These are phyloP conservation scores for Xylaria multiplex DNA, from an alignment of 2,329 filamentous ascomycete genomes.

Conservation along the genomic window DNA sequence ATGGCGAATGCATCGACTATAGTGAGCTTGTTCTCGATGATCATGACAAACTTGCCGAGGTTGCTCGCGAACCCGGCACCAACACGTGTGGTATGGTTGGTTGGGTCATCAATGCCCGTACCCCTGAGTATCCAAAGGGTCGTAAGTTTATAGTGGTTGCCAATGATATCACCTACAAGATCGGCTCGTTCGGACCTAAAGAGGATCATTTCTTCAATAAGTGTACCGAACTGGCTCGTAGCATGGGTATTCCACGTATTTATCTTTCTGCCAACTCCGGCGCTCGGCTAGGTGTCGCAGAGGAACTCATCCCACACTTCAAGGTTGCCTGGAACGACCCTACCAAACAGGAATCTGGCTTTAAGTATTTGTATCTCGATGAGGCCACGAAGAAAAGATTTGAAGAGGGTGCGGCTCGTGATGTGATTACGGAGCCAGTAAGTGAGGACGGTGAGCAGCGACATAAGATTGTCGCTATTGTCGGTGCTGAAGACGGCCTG, in stretches of 20 bases:
- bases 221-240: constrained; percentile 94
- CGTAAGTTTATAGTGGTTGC: constrained; percentile 95
- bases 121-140: constrained; percentile 92
- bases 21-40: constrained; percentile 96
- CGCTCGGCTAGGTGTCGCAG: constrained; percentile 94
- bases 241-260: constrained; percentile 93
- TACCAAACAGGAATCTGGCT: constrained; percentile 82
- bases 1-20: constrained; percentile 92
- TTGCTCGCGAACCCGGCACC: constrained; percentile 92
- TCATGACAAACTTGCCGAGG: constrained; percentile 88
- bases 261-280: constrained; percentile 99
- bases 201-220: constrained; percentile 99
- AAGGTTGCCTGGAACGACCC: constrained; percentile 95
- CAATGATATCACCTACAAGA: constrained; percentile 99
- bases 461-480: constrained; percentile 91
- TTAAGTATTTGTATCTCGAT: constrained; percentile 96
- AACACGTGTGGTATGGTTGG: constrained; percentile 99
- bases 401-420: constrained; percentile 76
- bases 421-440: constrained; percentile 88
- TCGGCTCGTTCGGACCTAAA: constrained; percentile 94
- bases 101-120: constrained; percentile 94
- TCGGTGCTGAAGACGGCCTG: constrained; percentile 93
- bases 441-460: constrained; percentile 88
- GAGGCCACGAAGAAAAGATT: constrained; percentile 87
- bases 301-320: constrained; percentile 97